Conservation (phyloP, 257 asterid species). For the Lavandula angustifolia region DNA sequence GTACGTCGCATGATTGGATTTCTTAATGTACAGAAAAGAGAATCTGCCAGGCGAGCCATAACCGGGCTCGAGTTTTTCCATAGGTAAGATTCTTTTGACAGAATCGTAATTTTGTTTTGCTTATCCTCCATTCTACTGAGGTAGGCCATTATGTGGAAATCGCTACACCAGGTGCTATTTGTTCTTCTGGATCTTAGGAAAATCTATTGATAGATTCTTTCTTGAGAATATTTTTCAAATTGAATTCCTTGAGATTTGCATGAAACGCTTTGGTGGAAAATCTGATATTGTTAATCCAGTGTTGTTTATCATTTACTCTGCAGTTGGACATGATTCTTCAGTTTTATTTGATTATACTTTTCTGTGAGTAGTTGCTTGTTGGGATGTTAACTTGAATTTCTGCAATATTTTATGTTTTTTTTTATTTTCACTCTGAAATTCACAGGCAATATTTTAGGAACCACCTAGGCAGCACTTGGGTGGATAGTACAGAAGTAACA, state of each 20-base stretch:
- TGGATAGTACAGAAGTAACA: neutral
- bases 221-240: slow-evolving; percentile 7
- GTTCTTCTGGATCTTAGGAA: slow-evolving; percentile 16
- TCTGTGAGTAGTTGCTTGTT: slow-evolving; percentile 17
- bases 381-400: slow-evolving; percentile 23
- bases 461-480: neutral
- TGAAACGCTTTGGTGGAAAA: neutral
- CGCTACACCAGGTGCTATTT: slow-evolving; percentile 19
- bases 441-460: neutral
- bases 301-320: too few species aligned
- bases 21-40: slow-evolving; percentile 89
- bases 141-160: slow-evolving; percentile 5
- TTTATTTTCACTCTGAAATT: neutral
- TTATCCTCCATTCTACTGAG: neutral
- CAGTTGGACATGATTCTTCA: slow-evolving; percentile 1
- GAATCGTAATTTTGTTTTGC: slow-evolving; percentile 10
- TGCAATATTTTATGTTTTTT: slow-evolving; percentile 9
- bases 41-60: slow-evolving; percentile 83
- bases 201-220: slow-evolving; percentile 9
- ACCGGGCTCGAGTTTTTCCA: slow-evolving; percentile 96
- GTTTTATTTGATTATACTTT: slow-evolving; percentile 13
- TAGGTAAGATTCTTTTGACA: slow-evolving; percentile 49
- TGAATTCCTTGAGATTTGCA: neutral
- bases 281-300: neutral
- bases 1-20: slow-evolving; percentile 97